A percentile compares a stretch with the other conserved stretches of the same genome.
These are phyloP conservation scores for Leishmania aethiopica DNA, from an alignment of 208 protist genomes.

Conservation along the genomic window DNA sequence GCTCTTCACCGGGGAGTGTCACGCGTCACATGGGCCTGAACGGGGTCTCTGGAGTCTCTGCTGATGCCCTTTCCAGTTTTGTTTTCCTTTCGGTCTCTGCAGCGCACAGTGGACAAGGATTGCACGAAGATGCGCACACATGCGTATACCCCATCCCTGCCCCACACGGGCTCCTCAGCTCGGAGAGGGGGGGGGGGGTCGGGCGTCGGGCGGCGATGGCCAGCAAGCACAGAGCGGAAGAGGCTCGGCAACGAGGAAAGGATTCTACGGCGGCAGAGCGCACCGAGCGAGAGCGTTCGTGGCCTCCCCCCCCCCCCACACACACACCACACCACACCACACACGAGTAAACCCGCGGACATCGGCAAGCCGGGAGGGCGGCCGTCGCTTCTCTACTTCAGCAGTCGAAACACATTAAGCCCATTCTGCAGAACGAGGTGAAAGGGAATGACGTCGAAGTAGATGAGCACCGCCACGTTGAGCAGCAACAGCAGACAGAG, in stretches of 20 bases:
- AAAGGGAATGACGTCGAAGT: slow-evolving; percentile 42
- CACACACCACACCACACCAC: neutral
- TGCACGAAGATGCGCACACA: neutral
- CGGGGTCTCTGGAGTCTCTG: neutral
- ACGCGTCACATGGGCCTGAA: neutral
- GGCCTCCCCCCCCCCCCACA: neutral
- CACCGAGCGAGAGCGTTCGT: neutral
- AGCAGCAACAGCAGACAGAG: slow-evolving; percentile 41
- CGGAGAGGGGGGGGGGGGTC: neutral
- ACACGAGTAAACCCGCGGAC: neutral
- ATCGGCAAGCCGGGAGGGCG: neutral
- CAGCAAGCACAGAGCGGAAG: neutral
- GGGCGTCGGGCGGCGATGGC: too few species aligned
- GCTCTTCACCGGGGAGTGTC: neutral
- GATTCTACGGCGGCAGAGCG: neutral
- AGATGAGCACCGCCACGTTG: slow-evolving; percentile 43
- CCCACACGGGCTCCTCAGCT: neutral
- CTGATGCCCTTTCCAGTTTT: neutral
- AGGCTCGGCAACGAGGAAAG: neutral
- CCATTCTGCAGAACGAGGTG: slow-evolving; percentile 37
- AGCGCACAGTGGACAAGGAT: neutral
- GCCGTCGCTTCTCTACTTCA: slow-evolving; percentile 22
- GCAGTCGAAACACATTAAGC: slow-evolving; percentile 42
- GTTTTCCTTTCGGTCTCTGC: neutral
- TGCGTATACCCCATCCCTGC: neutral